phyloP scores from a whole-genome alignment of 495 filamentous ascomycete species.

The Delitschia confertaspora region DNA sequence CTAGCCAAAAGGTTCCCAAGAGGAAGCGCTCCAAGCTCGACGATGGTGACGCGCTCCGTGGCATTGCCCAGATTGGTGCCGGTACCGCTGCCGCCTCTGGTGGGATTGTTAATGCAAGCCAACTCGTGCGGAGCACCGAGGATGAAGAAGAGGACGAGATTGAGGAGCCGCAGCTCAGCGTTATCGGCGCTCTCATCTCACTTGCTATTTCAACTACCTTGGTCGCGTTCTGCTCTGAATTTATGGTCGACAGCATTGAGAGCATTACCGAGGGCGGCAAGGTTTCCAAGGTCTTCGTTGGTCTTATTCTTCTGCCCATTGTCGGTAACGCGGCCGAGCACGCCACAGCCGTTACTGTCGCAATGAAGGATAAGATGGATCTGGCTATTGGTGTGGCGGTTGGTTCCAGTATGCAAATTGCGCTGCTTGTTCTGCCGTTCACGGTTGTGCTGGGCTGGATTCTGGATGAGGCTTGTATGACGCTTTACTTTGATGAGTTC shows the following conservation, averaged over 20 bases:
- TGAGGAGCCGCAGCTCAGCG: slow-evolving; percentile 63
- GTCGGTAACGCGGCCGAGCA: slow-evolving; percentile 97
- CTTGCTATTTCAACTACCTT: slow-evolving; percentile 64
- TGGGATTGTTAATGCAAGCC: slow-evolving; percentile 39
- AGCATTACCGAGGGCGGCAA: slow-evolving; percentile 45
- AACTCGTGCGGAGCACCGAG: slow-evolving; percentile 35
- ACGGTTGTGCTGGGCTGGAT: slow-evolving; percentile 90
- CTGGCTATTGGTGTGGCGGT: slow-evolving; percentile 93
- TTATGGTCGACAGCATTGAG: slow-evolving; percentile 74
- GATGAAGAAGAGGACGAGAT: slow-evolving; percentile 49
- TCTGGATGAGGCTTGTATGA: slow-evolving; percentile 65
- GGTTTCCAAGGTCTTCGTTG: slow-evolving; percentile 89
- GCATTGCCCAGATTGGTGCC: slow-evolving; percentile 52
- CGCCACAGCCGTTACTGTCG: slow-evolving; percentile 87
- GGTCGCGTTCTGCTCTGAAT: slow-evolving; percentile 83
- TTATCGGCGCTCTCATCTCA: slow-evolving; percentile 60
- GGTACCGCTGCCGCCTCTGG: slow-evolving; percentile 39
- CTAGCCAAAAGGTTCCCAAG: slow-evolving; percentile 58
- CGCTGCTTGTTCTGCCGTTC: slow-evolving; percentile 81
- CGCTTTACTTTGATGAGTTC: slow-evolving; percentile 81
- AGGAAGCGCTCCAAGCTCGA: slow-evolving; percentile 38
- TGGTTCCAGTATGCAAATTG: slow-evolving; percentile 90
- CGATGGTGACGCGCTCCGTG: slow-evolving; percentile 52
- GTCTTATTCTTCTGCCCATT: slow-evolving; percentile 89
- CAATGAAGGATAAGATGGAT: slow-evolving; percentile 95